Base-by-base conservation (phyloP, 495 filamentous ascomycete species). In the Parathielavia hyrcaniae region DNA sequence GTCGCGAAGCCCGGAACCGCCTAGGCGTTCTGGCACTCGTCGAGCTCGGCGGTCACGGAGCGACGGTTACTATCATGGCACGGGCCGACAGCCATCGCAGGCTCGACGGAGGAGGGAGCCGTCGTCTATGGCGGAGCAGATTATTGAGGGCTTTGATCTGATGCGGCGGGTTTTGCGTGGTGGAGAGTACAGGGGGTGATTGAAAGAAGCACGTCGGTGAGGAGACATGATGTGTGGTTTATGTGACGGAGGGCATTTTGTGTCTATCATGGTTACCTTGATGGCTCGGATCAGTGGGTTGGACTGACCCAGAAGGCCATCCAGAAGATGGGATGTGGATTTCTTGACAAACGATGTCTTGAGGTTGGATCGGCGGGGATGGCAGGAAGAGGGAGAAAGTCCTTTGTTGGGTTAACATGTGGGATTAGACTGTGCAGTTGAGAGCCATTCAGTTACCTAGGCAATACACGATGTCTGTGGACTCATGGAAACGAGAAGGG, bases 141-240 rank as follows among this genome's bases (percentile, higher is more conserved):
- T 57, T 16, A 19, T 19, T 1, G 55, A 30, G 26, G 26, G n/a
- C 10, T 45, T 57, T 38, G 41, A 41, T 34, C 46, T 26, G 38
- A 45, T 51, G 55, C 36, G 47, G 14, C 38, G 55, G 26, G 46
- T 46, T 1, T 19, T 57, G 38, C 36, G 55, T 1, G 54, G 54
- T 19, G 43, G 26, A n/a, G 16, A 49, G 20, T 50, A 40, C 14
- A 20, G 4, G 6, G 16, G 1, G 16, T 2, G 38, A 8, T 11
- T 0, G 1, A 0, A n/a, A 4, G 8, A 5, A 20, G 17, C 22
- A 6, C 5, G 32, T 20, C n/a, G 9, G 7, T 30, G 45, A 30
- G 14, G 23, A 16, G 22, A n/a, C 0, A 10, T 47, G 22, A 26
- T 16, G 45, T 30, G 5, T 5, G 20, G 45, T 3, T 30, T 30